These are phyloP conservation scores for Hemisphaericaspora xylofermentans DNA, from an alignment of 1,139 yeast species.

Conservation along the genomic window DNA sequence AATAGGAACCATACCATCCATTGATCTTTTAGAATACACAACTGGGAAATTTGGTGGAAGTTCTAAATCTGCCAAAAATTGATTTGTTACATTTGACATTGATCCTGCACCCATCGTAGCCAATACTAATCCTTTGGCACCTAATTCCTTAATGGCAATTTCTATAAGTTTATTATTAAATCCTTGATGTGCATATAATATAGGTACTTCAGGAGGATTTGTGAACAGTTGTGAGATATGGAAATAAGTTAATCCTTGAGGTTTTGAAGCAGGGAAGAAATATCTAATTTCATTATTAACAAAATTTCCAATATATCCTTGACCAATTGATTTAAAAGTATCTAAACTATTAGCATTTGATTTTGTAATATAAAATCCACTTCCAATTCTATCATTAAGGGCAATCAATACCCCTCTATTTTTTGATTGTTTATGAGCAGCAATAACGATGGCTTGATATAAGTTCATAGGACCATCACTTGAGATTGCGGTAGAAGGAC, in stretches of 20 bases:
- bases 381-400: conserved; percentile 63
- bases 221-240: conserved; percentile 20
- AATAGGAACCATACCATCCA: conserved; percentile 43
- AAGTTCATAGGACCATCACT: conserved; percentile 75
- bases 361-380: conserved; percentile 69
- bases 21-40: conserved; percentile 63
- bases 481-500: conserved; percentile 68
- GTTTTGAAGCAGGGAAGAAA: conserved; percentile 62
- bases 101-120: conserved; percentile 78
- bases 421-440: conserved; percentile 48
- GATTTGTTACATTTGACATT: conserved; percentile 51
- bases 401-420: conserved; percentile 65
- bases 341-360: conserved; percentile 69
- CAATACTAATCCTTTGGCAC: conserved; percentile 53
- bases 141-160: conserved; percentile 42
- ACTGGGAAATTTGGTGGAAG: conserved; percentile 46
- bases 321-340: conserved; percentile 66
- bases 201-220: conserved; percentile 44
- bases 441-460: conserved; percentile 67
- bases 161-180: conserved; percentile 49
- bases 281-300: conserved; percentile 65
- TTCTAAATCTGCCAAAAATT: conserved; percentile 34
- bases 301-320: conserved; percentile 69
- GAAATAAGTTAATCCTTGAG: conserved; percentile 50
- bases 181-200: conserved; percentile 62